phyloP scores from a whole-genome alignment of 805 yeast species.

The Kluyveromyces dobzhanskii region DNA sequence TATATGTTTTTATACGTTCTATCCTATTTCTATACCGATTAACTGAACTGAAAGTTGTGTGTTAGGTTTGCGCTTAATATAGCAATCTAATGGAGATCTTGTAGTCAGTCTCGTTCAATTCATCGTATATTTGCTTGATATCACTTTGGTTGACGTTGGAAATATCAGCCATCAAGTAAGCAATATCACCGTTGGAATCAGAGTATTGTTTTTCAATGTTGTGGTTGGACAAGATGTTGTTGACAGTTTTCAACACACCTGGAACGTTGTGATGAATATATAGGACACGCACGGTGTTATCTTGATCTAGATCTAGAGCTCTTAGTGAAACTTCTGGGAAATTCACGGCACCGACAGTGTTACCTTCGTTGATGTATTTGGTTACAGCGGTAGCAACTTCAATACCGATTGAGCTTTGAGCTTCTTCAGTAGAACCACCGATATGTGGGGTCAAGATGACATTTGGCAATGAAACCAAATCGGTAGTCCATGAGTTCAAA shows the following conservation, averaged over 20 bases:
- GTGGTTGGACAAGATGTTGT: constrained; percentile 88
- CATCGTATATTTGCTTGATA: constrained; percentile 75
- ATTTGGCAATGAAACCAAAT: constrained; percentile 73
- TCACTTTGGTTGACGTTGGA: constrained; percentile 75
- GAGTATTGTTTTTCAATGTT: constrained; percentile 97
- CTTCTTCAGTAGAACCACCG: constrained; percentile 99
- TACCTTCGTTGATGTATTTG: constrained; percentile 93
- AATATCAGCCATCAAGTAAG: constrained; percentile 96
- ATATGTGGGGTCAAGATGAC: constrained; percentile 93
- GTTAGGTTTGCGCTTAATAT: too few species aligned
- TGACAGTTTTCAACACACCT: constrained; percentile 95
- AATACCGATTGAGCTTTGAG: constrained; percentile 94
- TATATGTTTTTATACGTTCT: too few species aligned
- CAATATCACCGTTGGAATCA: constrained; percentile 93
- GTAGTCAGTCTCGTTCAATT: constrained; percentile 82
- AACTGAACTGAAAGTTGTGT: too few species aligned
- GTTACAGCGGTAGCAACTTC: constrained; percentile 85
- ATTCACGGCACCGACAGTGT: constrained; percentile 90
- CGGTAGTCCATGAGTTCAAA: constrained; percentile 77
- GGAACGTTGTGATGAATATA: constrained; percentile 98
- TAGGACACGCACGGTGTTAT: constrained; percentile 82
- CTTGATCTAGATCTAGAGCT: constrained; percentile 78
- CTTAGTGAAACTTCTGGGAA: constrained; percentile 97
- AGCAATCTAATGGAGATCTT: constrained; percentile 85
- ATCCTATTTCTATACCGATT: too few species aligned